Evolutionary conservation across 2,329 filamentous ascomycete species (phyloP).

Genomic region (Pseudocercospora musae): DNA sequence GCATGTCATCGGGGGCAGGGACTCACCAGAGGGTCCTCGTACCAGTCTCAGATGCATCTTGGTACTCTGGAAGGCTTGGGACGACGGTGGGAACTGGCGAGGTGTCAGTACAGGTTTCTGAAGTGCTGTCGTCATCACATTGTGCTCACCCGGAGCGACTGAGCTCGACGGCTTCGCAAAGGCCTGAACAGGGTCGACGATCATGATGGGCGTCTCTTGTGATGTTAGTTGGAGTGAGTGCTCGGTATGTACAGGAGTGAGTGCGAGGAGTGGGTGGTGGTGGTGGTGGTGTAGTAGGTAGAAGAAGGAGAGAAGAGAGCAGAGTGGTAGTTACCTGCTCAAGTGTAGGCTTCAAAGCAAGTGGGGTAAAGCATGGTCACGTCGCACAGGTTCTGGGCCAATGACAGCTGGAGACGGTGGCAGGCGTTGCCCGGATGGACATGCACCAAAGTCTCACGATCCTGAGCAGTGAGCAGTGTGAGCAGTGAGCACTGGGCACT

Average conservation of each 20-base stretch:
- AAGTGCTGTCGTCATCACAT: constrained; percentile 2
- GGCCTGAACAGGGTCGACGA: constrained; percentile 47
- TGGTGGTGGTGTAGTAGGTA: constrained; percentile 5
- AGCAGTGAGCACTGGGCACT: too few relatives aligned
- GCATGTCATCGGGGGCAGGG: neutral
- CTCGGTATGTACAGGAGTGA: constrained; percentile 5
- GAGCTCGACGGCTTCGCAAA: constrained; percentile 34
- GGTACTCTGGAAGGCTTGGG: constrained; percentile 41
- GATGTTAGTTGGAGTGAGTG: neutral
- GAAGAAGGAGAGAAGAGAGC: constrained; percentile 5
- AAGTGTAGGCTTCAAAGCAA: neutral
- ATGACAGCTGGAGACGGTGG: neutral
- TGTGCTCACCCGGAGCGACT: constrained; percentile 11
- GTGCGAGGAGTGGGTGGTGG: neutral
- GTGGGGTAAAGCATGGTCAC: constrained; percentile 5
- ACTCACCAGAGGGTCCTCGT: constrained; percentile 46
- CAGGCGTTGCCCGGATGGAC: neutral
- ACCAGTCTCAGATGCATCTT: constrained; percentile 43
- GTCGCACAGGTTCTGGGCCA: neutral
- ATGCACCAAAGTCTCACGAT: constrained; percentile 1
- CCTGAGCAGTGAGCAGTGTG: neutral
- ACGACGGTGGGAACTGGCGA: constrained; percentile 43
- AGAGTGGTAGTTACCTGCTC: neutral
- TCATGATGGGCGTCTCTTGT: constrained; percentile 29
- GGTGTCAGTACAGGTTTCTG: constrained; percentile 11